Percentiles rank a stretch among this genome's conserved stretches.
These are phyloP conservation scores for Hymenoscyphus occultus DNA, from an alignment of 2,329 filamentous ascomycete species.

Conservation along the genomic window DNA sequence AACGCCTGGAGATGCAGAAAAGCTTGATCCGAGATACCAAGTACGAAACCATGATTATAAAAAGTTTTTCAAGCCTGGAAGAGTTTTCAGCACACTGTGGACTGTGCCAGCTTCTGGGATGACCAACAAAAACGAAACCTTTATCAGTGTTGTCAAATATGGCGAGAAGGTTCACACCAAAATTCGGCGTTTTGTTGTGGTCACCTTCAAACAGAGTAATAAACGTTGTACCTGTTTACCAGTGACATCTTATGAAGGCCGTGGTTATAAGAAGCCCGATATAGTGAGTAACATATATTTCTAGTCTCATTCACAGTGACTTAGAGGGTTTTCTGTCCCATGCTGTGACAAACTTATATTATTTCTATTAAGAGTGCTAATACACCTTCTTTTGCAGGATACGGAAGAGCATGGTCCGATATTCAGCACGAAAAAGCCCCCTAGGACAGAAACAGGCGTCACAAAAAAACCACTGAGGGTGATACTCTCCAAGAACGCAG, in stretches of 20 bases:
- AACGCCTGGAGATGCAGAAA: constrained; percentile 15
- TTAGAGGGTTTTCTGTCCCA: neutral
- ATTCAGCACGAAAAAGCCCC: constrained; percentile 17
- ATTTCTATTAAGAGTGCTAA: neutral
- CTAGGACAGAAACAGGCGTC: constrained; percentile 15
- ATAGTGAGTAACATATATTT: constrained; percentile 11
- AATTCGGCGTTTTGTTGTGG: constrained; percentile 28
- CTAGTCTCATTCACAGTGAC: neutral
- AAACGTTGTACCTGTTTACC: constrained; percentile 23
- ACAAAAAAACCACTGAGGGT: constrained; percentile 20
- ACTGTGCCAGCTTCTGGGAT: constrained; percentile 17
- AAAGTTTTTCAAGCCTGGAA: constrained; percentile 24
- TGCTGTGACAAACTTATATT: too few species aligned
- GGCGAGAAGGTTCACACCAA: constrained; percentile 24
- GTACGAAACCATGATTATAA: constrained; percentile 24
- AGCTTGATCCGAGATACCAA: constrained; percentile 22
- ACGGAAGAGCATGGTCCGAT: constrained; percentile 27
- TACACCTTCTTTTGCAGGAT: neutral
- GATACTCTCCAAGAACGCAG: constrained; percentile 14
- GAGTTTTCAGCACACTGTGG: constrained; percentile 30
- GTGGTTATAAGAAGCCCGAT: constrained; percentile 21
- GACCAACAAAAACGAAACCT: constrained; percentile 17
- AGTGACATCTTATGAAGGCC: constrained; percentile 22
- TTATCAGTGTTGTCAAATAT: constrained; percentile 20
- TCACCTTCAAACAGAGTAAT: constrained; percentile 15